Conservation (phyloP, 2,329 filamentous ascomycete species). For the Berkeleyomyces basicola region DNA sequence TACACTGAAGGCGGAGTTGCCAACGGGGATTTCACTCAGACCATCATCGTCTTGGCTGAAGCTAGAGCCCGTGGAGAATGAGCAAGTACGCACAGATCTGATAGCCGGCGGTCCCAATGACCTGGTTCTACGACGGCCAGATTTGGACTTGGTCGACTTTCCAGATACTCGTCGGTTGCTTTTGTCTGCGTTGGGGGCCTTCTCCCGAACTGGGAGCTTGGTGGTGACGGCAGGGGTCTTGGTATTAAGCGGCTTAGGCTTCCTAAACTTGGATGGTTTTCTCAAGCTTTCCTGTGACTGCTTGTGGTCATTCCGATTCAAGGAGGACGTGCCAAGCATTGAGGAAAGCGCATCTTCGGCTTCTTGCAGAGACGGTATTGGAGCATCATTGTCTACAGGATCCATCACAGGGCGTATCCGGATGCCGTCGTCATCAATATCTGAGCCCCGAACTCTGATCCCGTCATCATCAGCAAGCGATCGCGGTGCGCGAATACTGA, state of each 20-base stretch:
- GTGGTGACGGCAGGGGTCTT: background rate
- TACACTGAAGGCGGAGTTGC: conserved; percentile 50
- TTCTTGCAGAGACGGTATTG: conserved; percentile 8
- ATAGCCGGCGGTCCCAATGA: conserved; percentile 10
- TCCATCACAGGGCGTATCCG: conserved; percentile 12
- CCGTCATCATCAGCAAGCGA: conserved; percentile 3
- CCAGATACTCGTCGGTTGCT: background rate
- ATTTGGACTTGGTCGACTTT: conserved; percentile 1
- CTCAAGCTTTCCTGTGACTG: conserved; percentile 8
- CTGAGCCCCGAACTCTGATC: conserved; percentile 7
- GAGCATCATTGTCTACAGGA: background rate
- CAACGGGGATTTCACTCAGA: conserved; percentile 40
- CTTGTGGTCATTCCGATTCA: conserved; percentile 25
- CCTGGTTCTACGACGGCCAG: conserved; percentile 5
- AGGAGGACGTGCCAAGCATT: conserved; percentile 19
- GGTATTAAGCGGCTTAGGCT: background rate
- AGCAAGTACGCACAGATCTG: conserved; percentile 10
- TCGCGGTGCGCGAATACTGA: conserved; percentile 27
- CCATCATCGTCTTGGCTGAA: conserved; percentile 18
- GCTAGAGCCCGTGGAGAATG: conserved; percentile 19
- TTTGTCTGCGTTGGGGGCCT: background rate
- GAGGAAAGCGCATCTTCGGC: conserved; percentile 17
- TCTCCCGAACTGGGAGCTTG: background rate
- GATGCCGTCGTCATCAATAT: conserved; percentile 20
- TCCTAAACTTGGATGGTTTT: background rate